Evolutionary conservation across 2,329 filamentous ascomycete genomes (phyloP).

Genomic region (Fusarium mangiferae): DNA sequence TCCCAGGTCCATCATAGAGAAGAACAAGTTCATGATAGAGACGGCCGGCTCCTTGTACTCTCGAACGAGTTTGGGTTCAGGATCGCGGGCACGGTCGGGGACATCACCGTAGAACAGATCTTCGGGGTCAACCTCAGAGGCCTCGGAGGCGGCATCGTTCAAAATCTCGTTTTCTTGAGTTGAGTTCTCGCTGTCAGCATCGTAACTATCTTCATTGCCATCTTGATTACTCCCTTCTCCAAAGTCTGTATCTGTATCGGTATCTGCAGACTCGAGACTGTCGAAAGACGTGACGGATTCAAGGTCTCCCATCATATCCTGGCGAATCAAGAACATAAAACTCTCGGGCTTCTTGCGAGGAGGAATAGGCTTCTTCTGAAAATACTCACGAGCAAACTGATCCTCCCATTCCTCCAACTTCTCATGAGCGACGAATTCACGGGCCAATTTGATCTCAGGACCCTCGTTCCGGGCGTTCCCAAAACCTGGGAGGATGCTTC

Average conservation of each 20-base stretch:
- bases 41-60: not conserved
- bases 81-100: too few relatives aligned
- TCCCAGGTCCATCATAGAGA: not conserved
- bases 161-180: not conserved
- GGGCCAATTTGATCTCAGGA: not conserved
- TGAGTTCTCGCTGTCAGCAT: not conserved
- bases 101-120: not conserved
- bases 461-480: not conserved
- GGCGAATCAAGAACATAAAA: not conserved
- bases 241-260: too few relatives aligned
- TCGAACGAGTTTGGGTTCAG: not conserved
- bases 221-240: not conserved
- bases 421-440: not conserved
- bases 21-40: not conserved
- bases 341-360: not conserved
- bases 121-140: not conserved
- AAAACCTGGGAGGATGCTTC: not conserved
- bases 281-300: not conserved
- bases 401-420: constrained; percentile 12
- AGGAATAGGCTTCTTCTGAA: not conserved
- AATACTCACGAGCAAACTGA: constrained; percentile 15
- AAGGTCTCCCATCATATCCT: not conserved
- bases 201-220: not conserved
- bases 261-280: not conserved
- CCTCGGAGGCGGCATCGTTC: not conserved